Evolutionary conservation across 2,329 filamentous ascomycete species (phyloP).

Genomic region (Ophiocordyceps polyrhachis-furcata): DNA sequence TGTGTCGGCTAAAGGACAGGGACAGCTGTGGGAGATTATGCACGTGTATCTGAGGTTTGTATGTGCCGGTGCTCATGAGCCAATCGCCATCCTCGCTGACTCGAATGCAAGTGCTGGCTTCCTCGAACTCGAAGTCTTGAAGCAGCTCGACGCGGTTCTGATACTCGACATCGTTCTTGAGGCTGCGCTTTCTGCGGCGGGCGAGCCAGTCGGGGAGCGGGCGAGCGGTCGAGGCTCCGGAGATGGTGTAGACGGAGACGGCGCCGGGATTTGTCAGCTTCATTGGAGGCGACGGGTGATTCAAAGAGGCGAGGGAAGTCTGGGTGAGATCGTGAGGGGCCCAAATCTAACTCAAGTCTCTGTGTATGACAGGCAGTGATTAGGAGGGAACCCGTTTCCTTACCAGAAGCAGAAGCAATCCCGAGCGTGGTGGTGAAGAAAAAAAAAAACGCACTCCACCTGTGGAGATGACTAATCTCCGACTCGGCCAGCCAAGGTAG

Average conservation of each 20-base stretch:
- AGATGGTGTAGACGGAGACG: constrained; percentile 87
- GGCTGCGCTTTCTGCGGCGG: constrained; percentile 67
- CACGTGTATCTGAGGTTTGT: constrained; percentile 58
- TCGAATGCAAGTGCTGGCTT: constrained; percentile 77
- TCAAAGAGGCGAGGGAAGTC: background rate
- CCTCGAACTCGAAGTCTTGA: constrained; percentile 95
- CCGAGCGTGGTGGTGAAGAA: background rate
- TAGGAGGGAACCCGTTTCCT: no score
- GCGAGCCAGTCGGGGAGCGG: constrained; percentile 92
- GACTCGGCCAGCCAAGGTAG: no score
- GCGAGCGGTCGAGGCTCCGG: constrained; percentile 71
- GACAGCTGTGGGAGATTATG: constrained; percentile 87
- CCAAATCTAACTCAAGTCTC: background rate
- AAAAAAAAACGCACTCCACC: background rate
- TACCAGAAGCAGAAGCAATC: no score
- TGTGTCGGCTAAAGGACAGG: constrained; percentile 85
- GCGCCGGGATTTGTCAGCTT: constrained; percentile 67
- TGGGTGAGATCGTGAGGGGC: background rate
- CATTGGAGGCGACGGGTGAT: constrained; percentile 26
- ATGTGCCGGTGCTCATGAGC: constrained; percentile 83
- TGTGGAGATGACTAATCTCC: background rate
- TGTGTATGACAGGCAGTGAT: background rate
- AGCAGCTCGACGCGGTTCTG: constrained; percentile 85
- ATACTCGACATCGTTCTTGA: constrained; percentile 87
- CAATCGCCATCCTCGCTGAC: constrained; percentile 92